Percentiles rank a stretch among this genome's conserved stretches.
These are phyloP conservation scores for Simmondsia chinensis DNA, from an alignment of 148 eudicot genomes.

Conservation along the genomic window DNA sequence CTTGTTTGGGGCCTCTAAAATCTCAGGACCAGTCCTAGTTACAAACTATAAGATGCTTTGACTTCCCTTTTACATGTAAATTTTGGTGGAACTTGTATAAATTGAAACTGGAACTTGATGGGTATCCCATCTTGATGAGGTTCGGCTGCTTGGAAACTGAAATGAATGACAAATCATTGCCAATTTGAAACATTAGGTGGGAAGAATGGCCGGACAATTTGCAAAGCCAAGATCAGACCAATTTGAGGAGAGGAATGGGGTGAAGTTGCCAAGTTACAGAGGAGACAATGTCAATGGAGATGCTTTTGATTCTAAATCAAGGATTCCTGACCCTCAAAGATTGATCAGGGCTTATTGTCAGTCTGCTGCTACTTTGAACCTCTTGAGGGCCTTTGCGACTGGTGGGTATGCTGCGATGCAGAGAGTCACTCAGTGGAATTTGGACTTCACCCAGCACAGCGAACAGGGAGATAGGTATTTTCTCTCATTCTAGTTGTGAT, in stretches of 20 bases:
- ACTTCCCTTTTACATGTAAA: too few relatives aligned
- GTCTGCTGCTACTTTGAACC: conserved; percentile 81
- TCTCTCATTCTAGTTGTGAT: not conserved
- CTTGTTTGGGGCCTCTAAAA: too few relatives aligned
- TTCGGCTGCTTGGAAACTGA: not conserved
- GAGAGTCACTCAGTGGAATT: conserved; percentile 81
- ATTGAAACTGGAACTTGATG: not conserved
- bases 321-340: conserved; percentile 84
- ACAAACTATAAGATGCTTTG: too few relatives aligned
- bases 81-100: too few relatives aligned
- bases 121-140: not conserved
- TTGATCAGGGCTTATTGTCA: conserved; percentile 91
- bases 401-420: conserved; percentile 96
- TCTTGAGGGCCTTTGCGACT: conserved; percentile 87
- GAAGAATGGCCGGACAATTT: conserved; percentile 97
- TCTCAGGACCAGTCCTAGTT: too few relatives aligned
- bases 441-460: conserved; percentile 73
- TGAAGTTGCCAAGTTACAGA: conserved; percentile 56
- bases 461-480: conserved; percentile 90
- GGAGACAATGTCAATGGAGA: conserved; percentile 67
- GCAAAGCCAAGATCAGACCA: conserved; percentile 71
- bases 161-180: too few relatives aligned
- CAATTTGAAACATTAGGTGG: too few relatives aligned
- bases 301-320: conserved; percentile 39
- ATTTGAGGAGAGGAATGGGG: conserved; percentile 54